Base-by-base conservation (phyloP, 768 basidiomycete species). In the Lyophyllum shimeji region DNA sequence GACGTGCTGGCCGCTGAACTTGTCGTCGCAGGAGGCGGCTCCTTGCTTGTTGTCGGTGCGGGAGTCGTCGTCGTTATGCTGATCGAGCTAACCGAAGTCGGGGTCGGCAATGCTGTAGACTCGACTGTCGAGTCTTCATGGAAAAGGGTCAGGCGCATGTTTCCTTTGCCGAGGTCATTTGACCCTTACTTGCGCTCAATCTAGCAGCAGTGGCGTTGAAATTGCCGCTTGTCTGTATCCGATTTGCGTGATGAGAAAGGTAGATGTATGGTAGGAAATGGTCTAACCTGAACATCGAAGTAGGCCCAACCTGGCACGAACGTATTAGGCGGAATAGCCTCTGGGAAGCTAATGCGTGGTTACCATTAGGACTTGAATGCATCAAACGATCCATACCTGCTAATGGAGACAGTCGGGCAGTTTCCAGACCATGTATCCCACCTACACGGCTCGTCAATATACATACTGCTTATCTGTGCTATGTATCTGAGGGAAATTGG, bases 251-350 rank as follows among this genome's bases (percentile, higher is more conserved):
- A 34, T 37, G 46, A 55, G 31, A 40, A 29, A 3, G 39, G 21
- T 12, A 11, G 33, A 24, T 12, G 27, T 29, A 13, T 24, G n/a
- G 12, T 15, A 25, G n/a, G 18, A 39, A 25, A 9, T 29, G 29
- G 9, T 8, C 63, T 44, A 63, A 79, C 77, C 62, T 73, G 66
- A 20, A 86, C 78, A 53, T 84, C 77, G 31, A 81, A 68, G 57
- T 80, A 88, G 12, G 85, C 85, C 86, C 86, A 88, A 11, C 76
- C 77, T 8, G 85, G 86, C 18, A 87, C 74, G 11, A 72, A 69
- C 1, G 80, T 73, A 8, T 76, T 78, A 0, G 62, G 56, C 2
- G 86, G 85, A 46, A 87, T 67, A n/a, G 67, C 62, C 13, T 69
- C 50, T 0, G 82, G 79, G 57, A 71, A 85, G n/a, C 82, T 82